Percentiles rank a stretch among this genome's conserved stretches.
Evolutionary conservation across 2,329 filamentous ascomycete species (phyloP).

Genomic region (Aaosphaeria arxii): DNA sequence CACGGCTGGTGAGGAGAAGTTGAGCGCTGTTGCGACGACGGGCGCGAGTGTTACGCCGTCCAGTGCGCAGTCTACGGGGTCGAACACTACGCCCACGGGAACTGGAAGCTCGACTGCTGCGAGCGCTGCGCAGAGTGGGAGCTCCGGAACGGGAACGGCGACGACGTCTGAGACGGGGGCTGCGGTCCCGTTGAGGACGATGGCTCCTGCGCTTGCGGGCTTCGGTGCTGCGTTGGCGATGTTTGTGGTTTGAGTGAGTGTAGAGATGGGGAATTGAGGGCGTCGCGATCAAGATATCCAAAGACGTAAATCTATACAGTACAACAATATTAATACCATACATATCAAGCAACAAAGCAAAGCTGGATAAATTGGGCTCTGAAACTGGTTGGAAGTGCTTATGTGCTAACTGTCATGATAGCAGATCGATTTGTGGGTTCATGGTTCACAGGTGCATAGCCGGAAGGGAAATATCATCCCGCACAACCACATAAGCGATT

Average conservation of each 20-base stretch:
- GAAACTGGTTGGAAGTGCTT: not conserved
- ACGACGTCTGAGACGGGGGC: conserved; percentile 1
- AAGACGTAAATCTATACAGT: not conserved
- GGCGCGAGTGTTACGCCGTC: conserved; percentile 3
- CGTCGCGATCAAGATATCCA: too few relatives aligned
- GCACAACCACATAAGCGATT: not conserved
- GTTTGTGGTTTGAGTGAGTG: conserved; percentile 4
- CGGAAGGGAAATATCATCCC: not conserved
- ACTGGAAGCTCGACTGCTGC: conserved; percentile 8
- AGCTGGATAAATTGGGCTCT: not conserved
- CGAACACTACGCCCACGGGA: conserved; percentile 3
- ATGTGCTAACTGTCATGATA: not conserved
- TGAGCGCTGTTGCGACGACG: conserved; percentile 14
- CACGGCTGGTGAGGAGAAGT: conserved; percentile 25
- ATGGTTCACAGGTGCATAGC: not conserved
- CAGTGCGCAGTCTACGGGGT: not conserved
- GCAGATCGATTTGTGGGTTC: not conserved
- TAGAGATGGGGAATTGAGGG: not conserved
- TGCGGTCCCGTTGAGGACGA: conserved; percentile 13
- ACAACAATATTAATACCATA: not conserved
- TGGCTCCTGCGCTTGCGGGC: conserved; percentile 23
- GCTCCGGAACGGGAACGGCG: not conserved
- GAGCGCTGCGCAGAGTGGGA: conserved; percentile 1
- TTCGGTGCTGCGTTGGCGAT: conserved; percentile 25
- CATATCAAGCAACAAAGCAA: not conserved